These are phyloP conservation scores for Papiliotrema fonsecae DNA, from an alignment of 1,284 basidiomycete species.

Conservation along the genomic window DNA sequence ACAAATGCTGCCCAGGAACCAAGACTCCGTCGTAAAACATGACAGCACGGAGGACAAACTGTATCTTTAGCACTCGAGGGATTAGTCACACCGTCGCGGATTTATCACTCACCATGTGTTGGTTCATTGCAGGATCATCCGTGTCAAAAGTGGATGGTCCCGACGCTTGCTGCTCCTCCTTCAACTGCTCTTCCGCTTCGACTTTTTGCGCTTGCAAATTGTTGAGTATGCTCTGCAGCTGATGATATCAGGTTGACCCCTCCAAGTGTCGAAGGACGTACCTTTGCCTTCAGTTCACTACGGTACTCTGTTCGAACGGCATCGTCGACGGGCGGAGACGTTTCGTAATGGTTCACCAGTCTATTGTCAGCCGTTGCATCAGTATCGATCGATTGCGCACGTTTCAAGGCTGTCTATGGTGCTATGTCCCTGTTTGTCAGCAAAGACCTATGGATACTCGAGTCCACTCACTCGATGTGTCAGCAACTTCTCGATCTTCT, in stretches of 20 bases:
- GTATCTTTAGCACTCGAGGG: background rate
- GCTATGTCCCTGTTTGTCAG: conserved; percentile 19
- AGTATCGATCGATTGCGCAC: conserved; percentile 11
- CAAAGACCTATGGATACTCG: background rate
- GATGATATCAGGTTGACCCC: background rate
- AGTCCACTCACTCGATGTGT: conserved; percentile 23
- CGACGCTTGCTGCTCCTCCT: conserved; percentile 14
- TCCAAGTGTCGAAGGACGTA: conserved; percentile 15
- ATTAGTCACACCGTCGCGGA: background rate
- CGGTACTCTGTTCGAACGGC: conserved; percentile 13
- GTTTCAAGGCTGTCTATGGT: conserved; percentile 18
- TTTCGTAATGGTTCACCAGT: conserved; percentile 24
- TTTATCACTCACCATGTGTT: conserved; percentile 26
- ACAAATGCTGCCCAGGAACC: conserved; percentile 32
- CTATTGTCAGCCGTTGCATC: conserved; percentile 8
- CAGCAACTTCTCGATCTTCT: conserved; percentile 29
- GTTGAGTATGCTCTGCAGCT: conserved; percentile 20
- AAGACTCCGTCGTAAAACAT: conserved; percentile 39
- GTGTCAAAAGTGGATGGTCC: conserved; percentile 28
- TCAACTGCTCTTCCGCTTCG: conserved; percentile 21
- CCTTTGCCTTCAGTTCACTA: conserved; percentile 30
- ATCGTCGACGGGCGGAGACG: conserved; percentile 6
- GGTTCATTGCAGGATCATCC: conserved; percentile 24
- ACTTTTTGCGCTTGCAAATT: conserved; percentile 18
- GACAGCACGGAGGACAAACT: conserved; percentile 33